Percentiles rank a stretch among this genome's conserved stretches.
Conservation (phyloP, 1,139 yeast genomes). For the Scheffersomyces illinoinensis region DNA sequence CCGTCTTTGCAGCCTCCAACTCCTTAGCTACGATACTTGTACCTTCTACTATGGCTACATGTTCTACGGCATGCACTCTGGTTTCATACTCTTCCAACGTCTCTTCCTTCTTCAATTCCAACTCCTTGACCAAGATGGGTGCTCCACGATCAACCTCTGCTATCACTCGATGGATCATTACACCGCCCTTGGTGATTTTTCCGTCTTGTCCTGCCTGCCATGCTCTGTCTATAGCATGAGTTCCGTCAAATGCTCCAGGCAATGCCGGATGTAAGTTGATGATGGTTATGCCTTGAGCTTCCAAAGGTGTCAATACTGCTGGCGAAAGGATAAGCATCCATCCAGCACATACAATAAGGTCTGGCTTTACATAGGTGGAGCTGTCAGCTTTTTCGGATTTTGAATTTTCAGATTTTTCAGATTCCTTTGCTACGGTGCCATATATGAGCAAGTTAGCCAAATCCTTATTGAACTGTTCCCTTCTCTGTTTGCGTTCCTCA, state of each 20-base stretch:
- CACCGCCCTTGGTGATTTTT: constrained; percentile 76
- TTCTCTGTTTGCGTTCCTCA: constrained; percentile 55
- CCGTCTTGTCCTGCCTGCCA: constrained; percentile 93
- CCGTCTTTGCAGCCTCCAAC: constrained; percentile 14
- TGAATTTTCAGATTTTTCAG: constrained; percentile 13
- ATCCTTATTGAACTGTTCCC: constrained; percentile 75
- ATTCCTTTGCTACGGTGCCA: constrained; percentile 28
- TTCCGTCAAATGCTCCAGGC: constrained; percentile 96
- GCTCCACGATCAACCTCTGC: constrained; percentile 93
- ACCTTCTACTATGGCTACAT: constrained; percentile 90
- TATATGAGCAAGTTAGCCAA: constrained; percentile 66
- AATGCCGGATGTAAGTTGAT: constrained; percentile 95
- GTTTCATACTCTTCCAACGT: constrained; percentile 74
- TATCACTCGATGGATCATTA: constrained; percentile 94
- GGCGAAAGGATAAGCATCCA: constrained; percentile 95
- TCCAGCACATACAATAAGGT: constrained; percentile 93
- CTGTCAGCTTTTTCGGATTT: constrained; percentile 4
- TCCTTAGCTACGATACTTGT: constrained; percentile 60
- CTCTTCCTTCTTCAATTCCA: constrained; percentile 71
- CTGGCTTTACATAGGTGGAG: constrained; percentile 54
- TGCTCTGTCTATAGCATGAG: constrained; percentile 94
- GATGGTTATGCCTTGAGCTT: constrained; percentile 63
- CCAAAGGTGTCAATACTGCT: constrained; percentile 67
- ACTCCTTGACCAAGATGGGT: constrained; percentile 79
- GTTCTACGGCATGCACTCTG: constrained; percentile 85